Conservation (phyloP, 2,329 filamentous ascomycete genomes). For the Zasmidium citrigriseum region DNA sequence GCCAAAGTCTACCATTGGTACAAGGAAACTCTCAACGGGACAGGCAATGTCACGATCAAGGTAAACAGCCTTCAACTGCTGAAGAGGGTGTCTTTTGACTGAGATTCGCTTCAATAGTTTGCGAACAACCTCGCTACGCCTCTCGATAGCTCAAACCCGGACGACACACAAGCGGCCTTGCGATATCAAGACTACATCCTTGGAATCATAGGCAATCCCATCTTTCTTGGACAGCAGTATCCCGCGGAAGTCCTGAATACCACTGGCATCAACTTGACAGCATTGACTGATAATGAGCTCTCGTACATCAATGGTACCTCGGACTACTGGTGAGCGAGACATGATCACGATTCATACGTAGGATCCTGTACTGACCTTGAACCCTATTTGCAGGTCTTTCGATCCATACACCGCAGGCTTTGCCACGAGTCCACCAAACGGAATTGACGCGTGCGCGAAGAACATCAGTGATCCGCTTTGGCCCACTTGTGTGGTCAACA, state of each 20-base stretch:
- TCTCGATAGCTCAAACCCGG: conserved; percentile 39
- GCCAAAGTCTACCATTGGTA: conserved; percentile 46
- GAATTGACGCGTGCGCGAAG: conserved; percentile 39
- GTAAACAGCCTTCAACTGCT: background rate
- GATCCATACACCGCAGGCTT: conserved; percentile 41
- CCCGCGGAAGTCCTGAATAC: conserved; percentile 52
- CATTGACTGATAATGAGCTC: conserved; percentile 52
- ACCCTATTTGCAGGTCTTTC: conserved; percentile 25
- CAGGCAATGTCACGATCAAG: conserved; percentile 53
- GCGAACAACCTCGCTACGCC: conserved; percentile 43
- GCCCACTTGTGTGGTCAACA: conserved; percentile 32
- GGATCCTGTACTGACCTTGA: background rate
- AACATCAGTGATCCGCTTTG: conserved; percentile 38
- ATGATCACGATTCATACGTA: background rate
- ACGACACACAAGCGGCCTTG: conserved; percentile 48
- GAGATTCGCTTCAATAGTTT: conserved; percentile 27
- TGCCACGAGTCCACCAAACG: conserved; percentile 36
- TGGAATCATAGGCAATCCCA: conserved; percentile 55
- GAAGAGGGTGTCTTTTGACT: background rate
- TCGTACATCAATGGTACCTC: conserved; percentile 26
- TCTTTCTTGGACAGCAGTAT: conserved; percentile 52
- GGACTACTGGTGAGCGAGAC: conserved; percentile 32
- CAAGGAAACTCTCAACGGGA: conserved; percentile 54
- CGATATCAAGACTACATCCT: conserved; percentile 49
- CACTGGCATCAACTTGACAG: conserved; percentile 48